Conservation (phyloP, 257 asterid genomes). For the Rhazya stricta region DNA sequence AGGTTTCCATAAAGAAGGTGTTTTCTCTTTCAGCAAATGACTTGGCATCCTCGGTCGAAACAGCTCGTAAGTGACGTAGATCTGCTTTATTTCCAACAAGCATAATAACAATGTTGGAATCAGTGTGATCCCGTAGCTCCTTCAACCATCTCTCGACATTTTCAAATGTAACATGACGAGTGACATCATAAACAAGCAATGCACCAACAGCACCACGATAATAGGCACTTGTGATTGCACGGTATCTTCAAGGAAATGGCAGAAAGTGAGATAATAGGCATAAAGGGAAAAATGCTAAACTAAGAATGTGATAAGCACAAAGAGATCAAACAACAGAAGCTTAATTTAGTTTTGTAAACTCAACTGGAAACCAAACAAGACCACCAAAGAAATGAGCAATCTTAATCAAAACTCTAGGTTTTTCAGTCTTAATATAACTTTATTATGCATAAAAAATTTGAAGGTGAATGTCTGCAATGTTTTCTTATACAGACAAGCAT, state of each 20-base stretch:
- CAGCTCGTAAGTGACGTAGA: constrained; percentile 65
- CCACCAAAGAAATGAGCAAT: background rate
- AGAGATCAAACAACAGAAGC: background rate
- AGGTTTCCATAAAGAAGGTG: constrained; percentile 64
- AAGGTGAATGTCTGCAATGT: background rate
- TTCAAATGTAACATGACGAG: constrained; percentile 69
- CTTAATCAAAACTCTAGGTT: background rate
- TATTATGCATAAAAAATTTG: background rate
- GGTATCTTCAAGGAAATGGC: constrained; percentile 38
- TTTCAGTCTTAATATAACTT: background rate
- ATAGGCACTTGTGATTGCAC: constrained; percentile 77
- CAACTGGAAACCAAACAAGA: background rate
- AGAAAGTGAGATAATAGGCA: background rate
- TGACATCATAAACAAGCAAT: constrained; percentile 60
- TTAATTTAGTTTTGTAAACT: background rate
- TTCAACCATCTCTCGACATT: constrained; percentile 75
- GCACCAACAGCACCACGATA: constrained; percentile 77
- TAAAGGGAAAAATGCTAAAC: background rate
- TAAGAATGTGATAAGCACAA: background rate
- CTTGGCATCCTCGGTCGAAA: constrained; percentile 56
- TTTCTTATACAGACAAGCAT: background rate
- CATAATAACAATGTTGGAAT: constrained; percentile 61
- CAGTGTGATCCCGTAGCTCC: constrained; percentile 69
- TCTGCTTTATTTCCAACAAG: constrained; percentile 71
- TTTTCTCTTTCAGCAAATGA: constrained; percentile 59